A percentile compares a stretch with the other conserved stretches of the same genome.
These are phyloP conservation scores for Podila minutissima DNA, from an alignment of 192 early-diverging fungal species.

Conservation along the genomic window DNA sequence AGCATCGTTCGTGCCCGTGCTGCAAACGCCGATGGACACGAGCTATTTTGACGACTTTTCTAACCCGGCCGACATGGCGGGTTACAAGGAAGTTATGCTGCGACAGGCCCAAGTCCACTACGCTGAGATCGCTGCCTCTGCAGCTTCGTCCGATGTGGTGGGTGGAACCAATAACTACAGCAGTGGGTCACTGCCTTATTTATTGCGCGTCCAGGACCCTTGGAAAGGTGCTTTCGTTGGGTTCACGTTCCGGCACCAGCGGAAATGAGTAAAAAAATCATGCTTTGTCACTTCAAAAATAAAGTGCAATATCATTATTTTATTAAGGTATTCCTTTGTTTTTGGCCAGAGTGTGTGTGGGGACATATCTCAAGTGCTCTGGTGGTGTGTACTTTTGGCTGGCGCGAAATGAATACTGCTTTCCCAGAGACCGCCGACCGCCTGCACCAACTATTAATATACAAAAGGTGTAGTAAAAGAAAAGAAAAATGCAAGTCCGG, in stretches of 20 bases:
- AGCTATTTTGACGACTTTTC: constrained; percentile 86
- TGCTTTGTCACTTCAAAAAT: no score
- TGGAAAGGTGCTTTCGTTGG: constrained; percentile 89
- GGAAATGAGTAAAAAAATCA: neutral
- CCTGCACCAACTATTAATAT: no score
- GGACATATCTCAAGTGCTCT: no score
- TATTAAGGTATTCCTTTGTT: no score
- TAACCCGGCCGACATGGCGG: constrained; percentile 69
- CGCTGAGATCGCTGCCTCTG: constrained; percentile 60
- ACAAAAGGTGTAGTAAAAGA: no score
- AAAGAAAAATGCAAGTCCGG: no score
- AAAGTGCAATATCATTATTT: no score
- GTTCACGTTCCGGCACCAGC: constrained; percentile 74
- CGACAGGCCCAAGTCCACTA: constrained; percentile 41
- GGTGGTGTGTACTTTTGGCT: no score
- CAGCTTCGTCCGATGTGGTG: constrained; percentile 20
- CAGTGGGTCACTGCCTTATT: constrained; percentile 63
- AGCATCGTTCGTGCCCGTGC: constrained; percentile 81
- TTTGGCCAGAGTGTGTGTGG: no score
- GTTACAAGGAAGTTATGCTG: constrained; percentile 62
- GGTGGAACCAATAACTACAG: constrained; percentile 48
- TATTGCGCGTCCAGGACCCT: constrained; percentile 61
- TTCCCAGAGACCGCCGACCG: no score
- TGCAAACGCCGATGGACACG: constrained; percentile 79
- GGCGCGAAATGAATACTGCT: no score